phyloP scores from a whole-genome alignment of 208 protist genomes.

The Eutreptiella sp. region DNA sequence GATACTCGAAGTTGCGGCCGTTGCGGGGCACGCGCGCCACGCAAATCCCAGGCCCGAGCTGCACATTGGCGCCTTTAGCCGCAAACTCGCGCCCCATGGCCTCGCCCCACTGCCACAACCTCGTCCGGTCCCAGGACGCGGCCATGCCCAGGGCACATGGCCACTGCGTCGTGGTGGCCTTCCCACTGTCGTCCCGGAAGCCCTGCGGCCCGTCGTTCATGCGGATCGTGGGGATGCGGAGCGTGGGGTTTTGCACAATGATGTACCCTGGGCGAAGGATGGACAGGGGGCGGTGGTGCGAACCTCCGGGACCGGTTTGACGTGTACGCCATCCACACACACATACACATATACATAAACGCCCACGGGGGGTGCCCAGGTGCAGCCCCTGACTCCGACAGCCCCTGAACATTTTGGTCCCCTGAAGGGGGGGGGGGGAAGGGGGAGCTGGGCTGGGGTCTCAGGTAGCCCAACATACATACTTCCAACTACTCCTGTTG shows the following conservation, averaged over 20 bases:
- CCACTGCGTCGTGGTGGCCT: conserved; percentile 20
- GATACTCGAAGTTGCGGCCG: conserved; percentile 50
- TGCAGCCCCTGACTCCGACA: too few species aligned
- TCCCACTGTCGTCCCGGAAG: conserved; percentile 1
- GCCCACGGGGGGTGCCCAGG: too few species aligned
- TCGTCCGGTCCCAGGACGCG: conserved; percentile 3
- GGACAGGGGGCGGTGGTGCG: too few species aligned
- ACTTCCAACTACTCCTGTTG: too few species aligned
- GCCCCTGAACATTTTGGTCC: too few species aligned
- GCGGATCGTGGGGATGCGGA: conserved; percentile 22
- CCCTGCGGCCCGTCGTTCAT: conserved; percentile 33
- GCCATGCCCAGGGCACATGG: conserved; percentile 1
- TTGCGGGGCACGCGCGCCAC: conserved; percentile 33
- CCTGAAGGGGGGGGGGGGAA: too few species aligned
- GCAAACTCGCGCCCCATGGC: conserved; percentile 22
- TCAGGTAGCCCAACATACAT: too few species aligned
- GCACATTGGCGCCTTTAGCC: conserved; percentile 14
- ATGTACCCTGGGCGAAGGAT: too few species aligned
- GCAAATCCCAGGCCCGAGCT: conserved; percentile 25
- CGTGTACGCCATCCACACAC: too few species aligned
- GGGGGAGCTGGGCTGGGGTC: too few species aligned
- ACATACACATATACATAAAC: too few species aligned
- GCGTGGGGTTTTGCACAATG: background rate
- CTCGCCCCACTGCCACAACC: background rate
- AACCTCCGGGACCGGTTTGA: too few species aligned